These are phyloP conservation scores for Saposhnikovia divaricata DNA, from an alignment of 129 eudicot genomes.

Conservation along the genomic window DNA sequence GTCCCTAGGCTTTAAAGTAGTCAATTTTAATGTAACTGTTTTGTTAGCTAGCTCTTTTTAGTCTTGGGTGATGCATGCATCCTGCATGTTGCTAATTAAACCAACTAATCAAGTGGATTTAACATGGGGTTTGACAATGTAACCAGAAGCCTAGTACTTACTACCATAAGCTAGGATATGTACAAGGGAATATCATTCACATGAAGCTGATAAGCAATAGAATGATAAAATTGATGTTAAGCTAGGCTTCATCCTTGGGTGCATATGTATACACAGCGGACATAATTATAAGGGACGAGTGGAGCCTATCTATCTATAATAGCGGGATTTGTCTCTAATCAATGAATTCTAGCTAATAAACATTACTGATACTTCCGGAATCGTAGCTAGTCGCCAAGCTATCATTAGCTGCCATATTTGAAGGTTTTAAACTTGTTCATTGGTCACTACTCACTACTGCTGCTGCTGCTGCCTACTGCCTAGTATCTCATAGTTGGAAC, in stretches of 20 bases:
- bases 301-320: background rate
- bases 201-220: background rate
- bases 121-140: background rate
- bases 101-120: background rate
- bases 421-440: too few species aligned
- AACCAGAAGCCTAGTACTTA: background rate
- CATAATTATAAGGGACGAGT: background rate
- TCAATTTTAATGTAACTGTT: background rate
- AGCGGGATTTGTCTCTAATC: background rate
- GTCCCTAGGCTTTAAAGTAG: background rate
- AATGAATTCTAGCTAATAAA: background rate
- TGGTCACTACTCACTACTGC: too few species aligned
- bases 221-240: background rate
- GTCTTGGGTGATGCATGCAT: background rate
- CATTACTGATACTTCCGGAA: background rate
- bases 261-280: background rate
- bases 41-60: background rate
- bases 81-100: background rate
- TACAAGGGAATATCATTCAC: background rate
- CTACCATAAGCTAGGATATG: background rate
- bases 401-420: too few species aligned
- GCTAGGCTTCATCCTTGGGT: background rate
- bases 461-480: too few species aligned
- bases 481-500: too few species aligned
- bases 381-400: background rate